phyloP scores from a whole-genome alignment of 202 grass and related monocot species.

The Schoenoplectus triqueter region DNA sequence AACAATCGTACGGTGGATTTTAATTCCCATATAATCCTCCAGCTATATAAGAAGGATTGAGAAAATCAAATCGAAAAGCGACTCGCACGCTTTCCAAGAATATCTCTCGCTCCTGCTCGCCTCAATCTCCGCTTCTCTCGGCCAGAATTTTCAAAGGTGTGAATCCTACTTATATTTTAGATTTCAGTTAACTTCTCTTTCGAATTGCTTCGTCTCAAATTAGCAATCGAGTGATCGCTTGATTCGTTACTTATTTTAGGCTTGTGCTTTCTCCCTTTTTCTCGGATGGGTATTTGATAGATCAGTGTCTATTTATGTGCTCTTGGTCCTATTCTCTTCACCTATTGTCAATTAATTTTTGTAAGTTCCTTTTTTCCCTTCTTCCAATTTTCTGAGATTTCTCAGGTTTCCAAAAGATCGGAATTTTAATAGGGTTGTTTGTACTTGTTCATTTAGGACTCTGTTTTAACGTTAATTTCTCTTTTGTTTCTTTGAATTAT shows the following conservation, averaged over 20 bases:
- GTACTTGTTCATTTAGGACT: background rate
- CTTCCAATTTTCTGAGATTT: background rate
- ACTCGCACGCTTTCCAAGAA: background rate
- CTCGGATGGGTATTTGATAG: conserved; percentile 4
- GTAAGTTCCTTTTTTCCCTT: background rate
- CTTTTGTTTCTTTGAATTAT: background rate
- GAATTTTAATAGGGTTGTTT: background rate
- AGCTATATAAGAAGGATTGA: background rate
- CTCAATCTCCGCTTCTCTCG: conserved; percentile 4
- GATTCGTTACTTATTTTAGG: conserved; percentile 14
- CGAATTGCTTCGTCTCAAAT: conserved; percentile 17
- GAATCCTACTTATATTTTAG: conserved; percentile 3
- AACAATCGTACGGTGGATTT: too few relatives aligned
- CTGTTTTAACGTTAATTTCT: background rate
- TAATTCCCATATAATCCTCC: too few relatives aligned
- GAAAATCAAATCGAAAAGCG: background rate
- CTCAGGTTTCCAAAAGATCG: background rate
- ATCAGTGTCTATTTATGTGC: background rate
- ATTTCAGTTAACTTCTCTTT: background rate
- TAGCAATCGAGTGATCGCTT: conserved; percentile 1
- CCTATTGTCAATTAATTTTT: background rate
- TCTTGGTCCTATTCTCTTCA: background rate
- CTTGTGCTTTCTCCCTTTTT: conserved; percentile 21
- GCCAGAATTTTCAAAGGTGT: conserved; percentile 25
- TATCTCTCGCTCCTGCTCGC: background rate